Evolutionary conservation across 495 filamentous ascomycete species (phyloP).

Genomic region (Entonaema liquescens): DNA sequence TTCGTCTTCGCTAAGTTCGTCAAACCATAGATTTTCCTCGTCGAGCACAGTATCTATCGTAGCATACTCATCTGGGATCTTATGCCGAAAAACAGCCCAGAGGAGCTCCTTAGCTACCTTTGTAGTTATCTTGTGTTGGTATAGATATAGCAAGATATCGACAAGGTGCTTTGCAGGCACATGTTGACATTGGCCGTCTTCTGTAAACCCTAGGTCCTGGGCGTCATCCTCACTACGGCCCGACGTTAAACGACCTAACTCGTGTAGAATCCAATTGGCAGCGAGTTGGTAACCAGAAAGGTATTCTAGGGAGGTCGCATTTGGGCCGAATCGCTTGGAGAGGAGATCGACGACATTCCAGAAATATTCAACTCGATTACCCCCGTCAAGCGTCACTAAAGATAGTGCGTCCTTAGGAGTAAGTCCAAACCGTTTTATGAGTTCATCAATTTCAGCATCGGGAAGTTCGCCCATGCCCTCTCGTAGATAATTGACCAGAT

Average conservation of each 20-base stretch:
- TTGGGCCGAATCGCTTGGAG: constrained; percentile 49
- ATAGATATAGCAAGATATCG: constrained; percentile 69
- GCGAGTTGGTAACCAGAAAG: constrained; percentile 50
- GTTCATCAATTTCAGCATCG: constrained; percentile 69
- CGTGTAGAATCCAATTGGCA: constrained; percentile 82
- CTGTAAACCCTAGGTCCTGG: constrained; percentile 50
- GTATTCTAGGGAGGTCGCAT: constrained; percentile 31
- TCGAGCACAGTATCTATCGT: constrained; percentile 68
- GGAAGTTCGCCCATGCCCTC: constrained; percentile 71
- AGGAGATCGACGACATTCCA: constrained; percentile 73
- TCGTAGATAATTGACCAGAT: constrained; percentile 70
- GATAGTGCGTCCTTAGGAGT: constrained; percentile 88
- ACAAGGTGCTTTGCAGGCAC: constrained; percentile 70
- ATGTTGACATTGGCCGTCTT: constrained; percentile 53
- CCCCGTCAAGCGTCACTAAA: constrained; percentile 78
- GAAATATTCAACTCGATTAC: constrained; percentile 83
- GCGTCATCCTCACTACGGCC: constrained; percentile 47
- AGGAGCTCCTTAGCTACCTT: constrained; percentile 79
- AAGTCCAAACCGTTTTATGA: constrained; percentile 69
- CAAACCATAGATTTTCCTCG: constrained; percentile 70
- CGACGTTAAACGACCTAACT: constrained; percentile 76
- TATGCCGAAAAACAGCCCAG: constrained; percentile 60
- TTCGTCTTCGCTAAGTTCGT: constrained; percentile 65
- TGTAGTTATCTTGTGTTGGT: constrained; percentile 74
- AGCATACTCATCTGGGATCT: constrained; percentile 56